These are phyloP conservation scores for Lentinula aciculospora DNA, from an alignment of 768 basidiomycete genomes.

Conservation along the genomic window DNA sequence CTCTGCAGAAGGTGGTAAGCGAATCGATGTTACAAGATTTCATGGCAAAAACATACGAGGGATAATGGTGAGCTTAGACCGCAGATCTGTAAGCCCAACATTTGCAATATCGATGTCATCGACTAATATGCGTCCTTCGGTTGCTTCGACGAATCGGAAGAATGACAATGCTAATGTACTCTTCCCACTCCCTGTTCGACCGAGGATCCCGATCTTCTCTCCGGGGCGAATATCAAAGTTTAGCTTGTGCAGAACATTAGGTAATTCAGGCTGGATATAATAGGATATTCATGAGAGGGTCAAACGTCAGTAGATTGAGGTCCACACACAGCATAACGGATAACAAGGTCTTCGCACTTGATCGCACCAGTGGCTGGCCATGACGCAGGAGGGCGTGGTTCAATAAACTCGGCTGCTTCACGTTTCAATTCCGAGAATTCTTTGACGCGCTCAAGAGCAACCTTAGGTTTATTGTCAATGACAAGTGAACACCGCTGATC, in stretches of 20 bases:
- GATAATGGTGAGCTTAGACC: conserved; percentile 72
- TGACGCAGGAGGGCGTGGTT: conserved; percentile 72
- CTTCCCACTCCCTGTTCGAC: conserved; percentile 73
- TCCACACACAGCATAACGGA: conserved; percentile 66
- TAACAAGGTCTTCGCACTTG: conserved; percentile 67
- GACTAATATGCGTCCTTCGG: conserved; percentile 65
- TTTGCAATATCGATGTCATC: conserved; percentile 77
- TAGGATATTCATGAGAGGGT: background rate
- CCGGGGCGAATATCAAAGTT: conserved; percentile 69
- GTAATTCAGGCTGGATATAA: conserved; percentile 71
- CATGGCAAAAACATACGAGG: conserved; percentile 43
- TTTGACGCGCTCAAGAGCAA: conserved; percentile 84
- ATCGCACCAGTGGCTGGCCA: conserved; percentile 78
- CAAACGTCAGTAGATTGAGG: background rate
- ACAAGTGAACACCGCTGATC: background rate
- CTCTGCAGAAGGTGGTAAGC: conserved; percentile 39
- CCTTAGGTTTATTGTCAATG: conserved; percentile 31
- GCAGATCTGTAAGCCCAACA: conserved; percentile 78
- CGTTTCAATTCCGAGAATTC: conserved; percentile 78
- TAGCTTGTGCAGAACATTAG: conserved; percentile 76
- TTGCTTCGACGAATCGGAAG: conserved; percentile 89
- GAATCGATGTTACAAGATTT: background rate
- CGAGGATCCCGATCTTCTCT: conserved; percentile 76
- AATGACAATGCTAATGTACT: conserved; percentile 79
- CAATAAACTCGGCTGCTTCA: conserved; percentile 81